Conservation (phyloP, 176 grass and related monocot genomes). For the Panicum miliaceum region DNA sequence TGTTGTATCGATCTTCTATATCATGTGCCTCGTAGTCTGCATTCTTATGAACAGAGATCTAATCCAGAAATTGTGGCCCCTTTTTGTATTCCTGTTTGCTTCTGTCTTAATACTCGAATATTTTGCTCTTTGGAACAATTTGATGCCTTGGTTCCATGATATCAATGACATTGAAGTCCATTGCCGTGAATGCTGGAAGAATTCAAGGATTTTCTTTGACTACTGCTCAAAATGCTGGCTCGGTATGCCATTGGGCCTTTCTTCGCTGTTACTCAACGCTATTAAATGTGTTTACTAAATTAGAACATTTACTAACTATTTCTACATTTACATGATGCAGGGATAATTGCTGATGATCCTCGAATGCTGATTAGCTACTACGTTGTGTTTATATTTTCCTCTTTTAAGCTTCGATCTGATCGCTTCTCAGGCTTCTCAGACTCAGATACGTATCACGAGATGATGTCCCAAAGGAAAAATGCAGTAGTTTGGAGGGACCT, state of each 20-base stretch:
- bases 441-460: slow-evolving; percentile 75
- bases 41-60: slow-evolving; percentile 91
- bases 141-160: slow-evolving; percentile 55
- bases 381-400: slow-evolving; percentile 91
- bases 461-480: slow-evolving; percentile 86
- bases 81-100: slow-evolving; percentile 93
- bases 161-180: slow-evolving; percentile 58
- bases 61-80: slow-evolving; percentile 84
- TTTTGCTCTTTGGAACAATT: slow-evolving; percentile 82
- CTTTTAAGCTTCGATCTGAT: slow-evolving; percentile 88
- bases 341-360: slow-evolving; percentile 84
- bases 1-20: slow-evolving; percentile 87
- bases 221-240: slow-evolving; percentile 96
- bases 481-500: slow-evolving; percentile 88
- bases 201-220: slow-evolving; percentile 63
- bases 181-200: slow-evolving; percentile 93
- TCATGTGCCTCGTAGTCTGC: slow-evolving; percentile 75
- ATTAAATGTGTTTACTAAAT: slow-evolving; percentile 18
- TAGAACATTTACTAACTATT: slow-evolving; percentile 31
- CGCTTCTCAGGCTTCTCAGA: slow-evolving; percentile 84
- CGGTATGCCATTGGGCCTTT: slow-evolving; percentile 61
- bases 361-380: slow-evolving; percentile 95
- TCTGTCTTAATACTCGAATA: slow-evolving; percentile 84
- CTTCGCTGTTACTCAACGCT: neutral
- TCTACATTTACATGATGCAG: slow-evolving; percentile 55